Evolutionary conservation across 78 protist species (phyloP).

Genomic region (Parvularia atlantis): DNA sequence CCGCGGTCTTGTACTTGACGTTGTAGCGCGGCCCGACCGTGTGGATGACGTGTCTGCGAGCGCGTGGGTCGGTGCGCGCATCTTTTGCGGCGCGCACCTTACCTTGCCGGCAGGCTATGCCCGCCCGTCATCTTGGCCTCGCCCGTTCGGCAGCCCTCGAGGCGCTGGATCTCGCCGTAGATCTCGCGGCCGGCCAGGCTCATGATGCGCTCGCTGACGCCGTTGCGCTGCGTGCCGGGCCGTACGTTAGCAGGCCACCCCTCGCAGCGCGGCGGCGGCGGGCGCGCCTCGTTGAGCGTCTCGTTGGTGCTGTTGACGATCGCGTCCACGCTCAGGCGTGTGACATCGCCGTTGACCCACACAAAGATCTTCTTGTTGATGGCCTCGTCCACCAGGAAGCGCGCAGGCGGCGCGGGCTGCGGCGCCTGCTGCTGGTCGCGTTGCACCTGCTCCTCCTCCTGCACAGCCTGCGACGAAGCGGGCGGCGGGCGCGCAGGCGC

Average conservation of each 20-base stretch:
- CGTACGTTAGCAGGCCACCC: too few relatives aligned
- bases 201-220: neutral
- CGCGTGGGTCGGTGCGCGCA: neutral
- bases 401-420: too few relatives aligned
- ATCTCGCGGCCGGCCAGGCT: constrained; percentile 22
- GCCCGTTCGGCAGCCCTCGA: constrained; percentile 24
- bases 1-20: constrained; percentile 29
- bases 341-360: neutral
- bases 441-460: too few relatives aligned
- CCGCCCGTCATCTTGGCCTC: constrained; percentile 16
- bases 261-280: too few relatives aligned
- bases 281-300: constrained; percentile 12
- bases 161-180: neutral
- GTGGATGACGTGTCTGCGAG: constrained; percentile 15
- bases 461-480: too few relatives aligned
- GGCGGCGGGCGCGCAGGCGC: too few relatives aligned
- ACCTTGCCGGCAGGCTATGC: constrained; percentile 6
- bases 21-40: constrained; percentile 43
- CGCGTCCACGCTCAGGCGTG: constrained; percentile 10
- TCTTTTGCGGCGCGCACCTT: neutral
- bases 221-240: too few relatives aligned
- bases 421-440: too few relatives aligned
- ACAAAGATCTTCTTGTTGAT: neutral
- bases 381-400: neutral
- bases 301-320: constrained; percentile 31